These are phyloP conservation scores for Solidago caesia DNA, from an alignment of 129 eudicot species.

Conservation along the genomic window DNA sequence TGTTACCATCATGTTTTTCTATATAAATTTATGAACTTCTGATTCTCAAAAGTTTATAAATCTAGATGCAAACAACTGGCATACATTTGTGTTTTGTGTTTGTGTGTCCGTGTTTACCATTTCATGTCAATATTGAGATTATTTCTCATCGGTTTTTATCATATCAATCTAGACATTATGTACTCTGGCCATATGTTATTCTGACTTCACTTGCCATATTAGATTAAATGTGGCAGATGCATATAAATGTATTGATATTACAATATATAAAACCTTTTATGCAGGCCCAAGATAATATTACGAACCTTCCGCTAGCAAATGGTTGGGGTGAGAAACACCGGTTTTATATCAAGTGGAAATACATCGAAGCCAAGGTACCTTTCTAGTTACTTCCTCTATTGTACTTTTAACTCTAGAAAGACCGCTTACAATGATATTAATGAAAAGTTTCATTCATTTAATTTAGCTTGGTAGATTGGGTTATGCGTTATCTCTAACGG, in stretches of 20 bases:
- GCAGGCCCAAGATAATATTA: slow-evolving; percentile 95
- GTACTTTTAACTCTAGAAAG: not conserved
- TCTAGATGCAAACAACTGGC: too few relatives aligned
- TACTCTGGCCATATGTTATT: slow-evolving; percentile 16
- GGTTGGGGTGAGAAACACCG: slow-evolving; percentile 98
- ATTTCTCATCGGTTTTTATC: too few relatives aligned
- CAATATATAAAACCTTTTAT: slow-evolving; percentile 1
- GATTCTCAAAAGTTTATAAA: too few relatives aligned
- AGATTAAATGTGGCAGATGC: not conserved
- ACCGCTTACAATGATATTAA: not conserved
- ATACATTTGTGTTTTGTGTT: too few relatives aligned
- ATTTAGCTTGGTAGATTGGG: not conserved
- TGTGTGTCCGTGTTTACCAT: too few relatives aligned
- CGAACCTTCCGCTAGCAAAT: slow-evolving; percentile 70
- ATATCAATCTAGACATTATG: not conserved
- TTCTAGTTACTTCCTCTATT: slow-evolving; percentile 13
- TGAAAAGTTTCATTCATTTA: not conserved
- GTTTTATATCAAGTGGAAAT: slow-evolving; percentile 85
- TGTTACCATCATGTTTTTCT: too few relatives aligned
- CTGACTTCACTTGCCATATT: not conserved
- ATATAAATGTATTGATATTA: not conserved
- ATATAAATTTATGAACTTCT: too few relatives aligned
- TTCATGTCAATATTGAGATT: too few relatives aligned
- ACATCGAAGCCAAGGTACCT: slow-evolving; percentile 86
- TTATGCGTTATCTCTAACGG: not conserved